Evolutionary conservation across 306 rosid species (phyloP).

Genomic region (Cucurbita moschata): DNA sequence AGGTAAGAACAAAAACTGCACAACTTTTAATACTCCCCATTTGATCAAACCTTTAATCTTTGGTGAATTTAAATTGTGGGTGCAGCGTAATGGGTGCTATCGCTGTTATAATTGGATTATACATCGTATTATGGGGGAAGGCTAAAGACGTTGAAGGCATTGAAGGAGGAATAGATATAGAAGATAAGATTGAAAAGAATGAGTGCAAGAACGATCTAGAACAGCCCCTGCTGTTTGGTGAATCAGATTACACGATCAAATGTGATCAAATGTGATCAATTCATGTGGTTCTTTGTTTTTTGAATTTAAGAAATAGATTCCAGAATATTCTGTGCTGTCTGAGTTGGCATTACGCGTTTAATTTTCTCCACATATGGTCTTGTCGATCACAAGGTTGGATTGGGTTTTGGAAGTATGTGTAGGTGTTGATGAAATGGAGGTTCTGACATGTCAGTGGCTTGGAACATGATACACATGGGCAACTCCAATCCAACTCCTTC

Average conservation of each 20-base stretch:
- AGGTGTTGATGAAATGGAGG: not conserved
- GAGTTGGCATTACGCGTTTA: not conserved
- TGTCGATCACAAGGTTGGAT: not conserved
- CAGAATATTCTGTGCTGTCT: not conserved
- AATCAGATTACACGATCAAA: not conserved
- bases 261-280: not conserved
- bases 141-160: constrained; percentile 29
- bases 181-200: not conserved
- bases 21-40: not conserved
- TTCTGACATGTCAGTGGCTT: not conserved
- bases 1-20: constrained; percentile 17
- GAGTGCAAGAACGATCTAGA: constrained; percentile 27
- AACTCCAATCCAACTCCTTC: not conserved
- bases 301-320: not conserved
- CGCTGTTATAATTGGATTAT: constrained; percentile 43
- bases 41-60: not conserved
- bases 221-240: constrained; percentile 26
- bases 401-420: not conserved
- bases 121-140: constrained; percentile 59
- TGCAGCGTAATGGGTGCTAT: constrained; percentile 49
- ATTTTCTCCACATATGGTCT: not conserved
- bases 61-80: not conserved
- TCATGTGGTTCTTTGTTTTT: too few species aligned
- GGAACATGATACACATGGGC: not conserved
- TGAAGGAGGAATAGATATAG: constrained; percentile 10